phyloP scores from a whole-genome alignment of 2,329 filamentous ascomycete species.

The Trichoderma aggressivum region DNA sequence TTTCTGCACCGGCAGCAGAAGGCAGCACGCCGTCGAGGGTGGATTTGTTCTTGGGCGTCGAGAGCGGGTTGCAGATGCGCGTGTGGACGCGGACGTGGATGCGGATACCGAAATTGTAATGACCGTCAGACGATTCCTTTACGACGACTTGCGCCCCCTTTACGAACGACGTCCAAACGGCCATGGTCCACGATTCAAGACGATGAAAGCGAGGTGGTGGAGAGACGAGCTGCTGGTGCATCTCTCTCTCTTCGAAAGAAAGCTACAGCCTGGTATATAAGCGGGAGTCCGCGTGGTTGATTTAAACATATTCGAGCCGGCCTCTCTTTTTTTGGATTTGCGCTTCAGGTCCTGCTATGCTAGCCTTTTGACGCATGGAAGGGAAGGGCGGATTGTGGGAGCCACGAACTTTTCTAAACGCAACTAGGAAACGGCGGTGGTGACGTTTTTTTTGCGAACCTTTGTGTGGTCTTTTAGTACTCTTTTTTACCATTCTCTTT shows the following conservation, averaged over 20 bases:
- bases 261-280: conserved; percentile 20
- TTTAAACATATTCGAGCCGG: conserved; percentile 20
- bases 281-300: conserved; percentile 17
- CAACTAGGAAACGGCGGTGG: conserved; percentile 14
- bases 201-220: conserved; percentile 6
- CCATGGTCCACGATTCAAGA: conserved; percentile 16
- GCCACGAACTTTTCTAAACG: conserved; percentile 16
- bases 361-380: conserved; percentile 14
- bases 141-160: conserved; percentile 32
- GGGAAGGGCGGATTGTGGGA: conserved; percentile 16
- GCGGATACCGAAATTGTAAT: conserved; percentile 37
- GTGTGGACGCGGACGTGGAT: neutral
- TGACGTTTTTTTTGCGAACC: conserved; percentile 12
- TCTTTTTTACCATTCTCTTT: conserved; percentile 3
- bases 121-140: conserved; percentile 39
- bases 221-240: conserved; percentile 22
- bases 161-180: conserved; percentile 23
- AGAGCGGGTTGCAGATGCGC: neutral
- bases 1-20: conserved; percentile 1
- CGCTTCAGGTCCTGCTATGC: neutral
- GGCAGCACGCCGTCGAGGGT: neutral
- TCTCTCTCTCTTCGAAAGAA: conserved; percentile 15
- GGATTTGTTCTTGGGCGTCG: neutral
- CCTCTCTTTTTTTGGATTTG: conserved; percentile 19
- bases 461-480: conserved; percentile 15